A percentile compares a stretch with the other conserved stretches of the same genome.
Evolutionary conservation across 73 alveolate species (phyloP).

Genomic region (Stentor roeselii): DNA sequence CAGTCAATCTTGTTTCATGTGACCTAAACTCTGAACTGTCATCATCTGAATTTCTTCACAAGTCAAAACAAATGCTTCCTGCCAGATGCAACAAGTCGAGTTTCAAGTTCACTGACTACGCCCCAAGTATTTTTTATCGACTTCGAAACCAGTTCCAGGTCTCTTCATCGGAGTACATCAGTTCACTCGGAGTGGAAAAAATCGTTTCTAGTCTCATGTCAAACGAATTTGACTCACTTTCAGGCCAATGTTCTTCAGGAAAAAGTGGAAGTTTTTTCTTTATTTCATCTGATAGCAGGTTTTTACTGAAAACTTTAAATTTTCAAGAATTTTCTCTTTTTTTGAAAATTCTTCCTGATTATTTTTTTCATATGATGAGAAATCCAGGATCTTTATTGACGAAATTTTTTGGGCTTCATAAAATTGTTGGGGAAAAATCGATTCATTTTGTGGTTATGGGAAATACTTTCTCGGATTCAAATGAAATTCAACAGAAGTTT

Average conservation of each 20-base stretch:
- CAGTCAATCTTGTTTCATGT: conserved; percentile 54
- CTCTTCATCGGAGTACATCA: conserved; percentile 42
- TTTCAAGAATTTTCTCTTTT: conserved; percentile 56
- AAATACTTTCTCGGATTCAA: conserved; percentile 40
- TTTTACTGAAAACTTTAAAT: conserved; percentile 68
- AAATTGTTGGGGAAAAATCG: conserved; percentile 17
- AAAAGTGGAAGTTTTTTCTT: conserved; percentile 79
- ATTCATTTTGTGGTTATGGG: conserved; percentile 53
- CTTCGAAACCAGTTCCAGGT: conserved; percentile 47
- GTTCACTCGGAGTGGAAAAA: conserved; percentile 60
- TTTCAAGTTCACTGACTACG: conserved; percentile 38
- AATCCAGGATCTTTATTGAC: conserved; percentile 64
- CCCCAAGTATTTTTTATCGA: conserved; percentile 60
- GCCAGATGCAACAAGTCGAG: background rate
- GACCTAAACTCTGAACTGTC: background rate
- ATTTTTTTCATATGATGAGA: conserved; percentile 52
- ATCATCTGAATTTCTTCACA: background rate
- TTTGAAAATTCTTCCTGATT: conserved; percentile 60
- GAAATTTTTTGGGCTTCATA: conserved; percentile 67
- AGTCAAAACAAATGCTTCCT: background rate
- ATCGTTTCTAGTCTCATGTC: conserved; percentile 15
- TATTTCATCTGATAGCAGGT: conserved; percentile 74
- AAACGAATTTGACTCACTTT: conserved; percentile 40
- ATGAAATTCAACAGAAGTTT: conserved; percentile 40
- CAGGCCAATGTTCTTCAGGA: conserved; percentile 63